Base-by-base conservation (phyloP, 129 eudicot species). In the Saussurea involucrata region DNA sequence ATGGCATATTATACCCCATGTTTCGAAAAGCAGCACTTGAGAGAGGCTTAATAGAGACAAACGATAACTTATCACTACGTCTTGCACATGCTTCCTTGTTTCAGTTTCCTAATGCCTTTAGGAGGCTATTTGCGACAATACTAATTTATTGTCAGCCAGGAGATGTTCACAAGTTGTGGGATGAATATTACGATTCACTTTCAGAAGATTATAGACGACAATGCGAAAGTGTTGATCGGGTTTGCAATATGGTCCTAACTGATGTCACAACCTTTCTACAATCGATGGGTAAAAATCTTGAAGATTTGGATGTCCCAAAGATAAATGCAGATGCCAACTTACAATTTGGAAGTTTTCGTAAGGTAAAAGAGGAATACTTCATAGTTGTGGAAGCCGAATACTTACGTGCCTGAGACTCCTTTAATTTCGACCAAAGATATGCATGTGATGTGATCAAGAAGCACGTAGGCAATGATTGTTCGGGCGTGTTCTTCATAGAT, bases 241-340 rank as follows among this genome's bases (percentile, higher is more conserved):
- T n/a, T n/a, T n/a, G n/a, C n/a, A n/a, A n/a, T n/a, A n/a, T n/a
- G n/a, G n/a, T 71, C 24, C 76, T 71, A 3, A 24, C 4, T 4
- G 36, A 71, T 24, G 46, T 71, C 29, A 22, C 20, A 15, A 0
- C 9, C 4, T 42, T 29, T 13, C 36, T 71, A 49, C 34, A 71
- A 71, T 71, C 61, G 12, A 24, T 22, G 21, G 75, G 75, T 4
- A 71, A 11, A 1, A 1, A 22, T 25, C 34, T 44, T 44, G 36
- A 24, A 11, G 63, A 71, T 46, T 71, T 71, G 12, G 76, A 49
- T 42, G n/a, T n/a, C n/a, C n/a, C n/a, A n/a, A n/a, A n/a, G n/a
- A n/a, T n/a, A n/a, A n/a, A n/a, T n/a, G n/a, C n/a, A n/a, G n/a
- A n/a, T n/a, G n/a, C n/a, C n/a, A n/a, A n/a, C n/a, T n/a, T n/a